Conservation (phyloP, 768 basidiomycete genomes). For the Suillus discolor region DNA sequence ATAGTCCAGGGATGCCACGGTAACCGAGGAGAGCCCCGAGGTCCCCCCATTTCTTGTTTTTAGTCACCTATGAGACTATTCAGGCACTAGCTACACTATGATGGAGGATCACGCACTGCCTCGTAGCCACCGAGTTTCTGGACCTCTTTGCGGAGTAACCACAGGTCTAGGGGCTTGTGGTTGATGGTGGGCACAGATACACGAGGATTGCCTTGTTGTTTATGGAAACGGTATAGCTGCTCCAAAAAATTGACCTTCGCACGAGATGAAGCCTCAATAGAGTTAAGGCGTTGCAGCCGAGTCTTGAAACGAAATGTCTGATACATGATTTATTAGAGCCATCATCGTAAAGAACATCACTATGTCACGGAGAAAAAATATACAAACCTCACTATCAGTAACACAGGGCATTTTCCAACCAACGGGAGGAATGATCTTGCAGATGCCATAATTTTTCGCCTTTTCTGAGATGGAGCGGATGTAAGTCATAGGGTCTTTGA, state of each 20-base stretch:
- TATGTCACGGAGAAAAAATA: conserved; percentile 13
- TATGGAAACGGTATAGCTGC: conserved; percentile 95
- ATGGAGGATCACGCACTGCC: conserved; percentile 53
- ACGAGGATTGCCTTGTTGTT: conserved; percentile 89
- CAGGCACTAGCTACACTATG: conserved; percentile 26
- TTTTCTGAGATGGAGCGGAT: conserved; percentile 76
- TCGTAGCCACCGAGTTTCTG: conserved; percentile 87
- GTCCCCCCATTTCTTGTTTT: conserved; percentile 85
- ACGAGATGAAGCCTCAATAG: conserved; percentile 94
- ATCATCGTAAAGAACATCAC: conserved; percentile 26
- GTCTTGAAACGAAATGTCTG: conserved; percentile 94
- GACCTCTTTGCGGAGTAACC: conserved; percentile 91
- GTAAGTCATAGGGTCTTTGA: conserved; percentile 92
- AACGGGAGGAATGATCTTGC: conserved; percentile 92
- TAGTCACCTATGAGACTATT: conserved; percentile 63
- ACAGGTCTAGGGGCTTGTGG: conserved; percentile 90
- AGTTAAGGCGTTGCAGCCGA: conserved; percentile 90
- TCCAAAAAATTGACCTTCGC: conserved; percentile 98
- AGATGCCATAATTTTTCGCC: conserved; percentile 83
- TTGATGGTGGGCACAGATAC: conserved; percentile 95
- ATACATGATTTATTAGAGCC: conserved; percentile 27
- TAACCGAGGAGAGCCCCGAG: conserved; percentile 84
- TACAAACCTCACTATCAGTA: conserved; percentile 86
- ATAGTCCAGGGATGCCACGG: conserved; percentile 78
- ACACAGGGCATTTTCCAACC: conserved; percentile 97